phyloP scores from a whole-genome alignment of 306 rosid species.

The Neltuma alba region DNA sequence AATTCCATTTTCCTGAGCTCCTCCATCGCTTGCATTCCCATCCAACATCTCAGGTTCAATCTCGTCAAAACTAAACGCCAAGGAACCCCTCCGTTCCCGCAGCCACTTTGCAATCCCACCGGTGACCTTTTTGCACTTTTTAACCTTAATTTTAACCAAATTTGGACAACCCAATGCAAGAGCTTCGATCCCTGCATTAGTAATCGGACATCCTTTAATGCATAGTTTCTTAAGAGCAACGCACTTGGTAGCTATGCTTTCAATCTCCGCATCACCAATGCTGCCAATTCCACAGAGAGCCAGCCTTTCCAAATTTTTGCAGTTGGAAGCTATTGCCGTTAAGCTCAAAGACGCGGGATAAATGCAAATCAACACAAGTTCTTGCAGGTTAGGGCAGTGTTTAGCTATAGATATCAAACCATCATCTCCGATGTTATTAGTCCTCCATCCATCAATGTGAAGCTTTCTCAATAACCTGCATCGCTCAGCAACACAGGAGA shows the following conservation, averaged over 20 bases:
- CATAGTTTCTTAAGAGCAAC: constrained; percentile 73
- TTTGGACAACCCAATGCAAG: constrained; percentile 82
- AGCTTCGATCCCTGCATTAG: constrained; percentile 66
- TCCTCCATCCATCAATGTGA: constrained; percentile 90
- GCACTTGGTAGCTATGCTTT: constrained; percentile 74
- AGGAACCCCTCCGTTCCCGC: constrained; percentile 58
- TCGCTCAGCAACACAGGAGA: constrained; percentile 56
- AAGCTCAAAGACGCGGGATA: constrained; percentile 65
- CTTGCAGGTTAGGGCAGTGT: constrained; percentile 65
- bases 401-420: constrained; percentile 68
- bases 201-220: constrained; percentile 83
- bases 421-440: constrained; percentile 71
- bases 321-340: constrained; percentile 61
- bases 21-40: constrained; percentile 43
- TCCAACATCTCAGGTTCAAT: constrained; percentile 53
- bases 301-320: constrained; percentile 68
- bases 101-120: constrained; percentile 64
- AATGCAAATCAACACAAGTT: constrained; percentile 78
- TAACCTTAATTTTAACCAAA: constrained; percentile 81
- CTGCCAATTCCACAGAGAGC: constrained; percentile 80
- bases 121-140: constrained; percentile 75
- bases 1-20: constrained; percentile 39
- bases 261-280: constrained; percentile 74
- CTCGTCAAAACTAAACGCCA: constrained; percentile 68
- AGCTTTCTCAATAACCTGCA: constrained; percentile 76